Base-by-base conservation (phyloP, 306 rosid species). In the Alnus glutinosa region DNA sequence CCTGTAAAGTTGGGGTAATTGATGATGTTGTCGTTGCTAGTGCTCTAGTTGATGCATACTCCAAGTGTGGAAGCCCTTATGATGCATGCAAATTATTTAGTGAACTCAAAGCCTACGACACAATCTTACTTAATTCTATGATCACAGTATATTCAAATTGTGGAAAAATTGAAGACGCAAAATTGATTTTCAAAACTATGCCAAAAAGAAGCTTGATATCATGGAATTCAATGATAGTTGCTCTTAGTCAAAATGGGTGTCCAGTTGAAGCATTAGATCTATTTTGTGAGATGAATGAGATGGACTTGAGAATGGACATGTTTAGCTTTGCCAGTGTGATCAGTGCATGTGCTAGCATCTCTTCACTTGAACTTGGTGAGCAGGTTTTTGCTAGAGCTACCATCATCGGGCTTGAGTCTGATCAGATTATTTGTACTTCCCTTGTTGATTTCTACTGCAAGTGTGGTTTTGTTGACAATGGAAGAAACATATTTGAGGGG, bases 161-260 rank as follows among this genome's bases (percentile, higher is more conserved):
- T 42, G 93, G 97, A 73, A 89, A 89, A 85, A 79, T 93, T 5
- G 89, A 88, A 83, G 97, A 93, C 36, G 98, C 98, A 2, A 87
- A 86, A 79, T 66, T 68, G 74, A 74, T 90, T 77, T 93, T 93
- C 74, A 49, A 75, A 75, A 61, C 77, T 32, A 93, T 93, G 88
- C 77, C 89, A 36, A 71, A 67, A 62, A 93, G 78, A 82, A 91
- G 94, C 48, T 59, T 89, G 63, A 85, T 93, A 87, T 89, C 98
- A 16, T 93, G 98, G 98, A 93, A 93, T 77, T 91, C 98, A 48
- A 87, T 93, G 74, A 70, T 91, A 4, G 94, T 80, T 11, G 94
- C 94, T 70, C 89, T 89, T 18, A 76, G 90, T 51, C 90, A 93
- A 85, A 93, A 91, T 73, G 91, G 89, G 1, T 83, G 81, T 80